These are phyloP conservation scores for Globisporangium mamillatum DNA, from an alignment of 352 stramenopile genomes.

Conservation along the genomic window DNA sequence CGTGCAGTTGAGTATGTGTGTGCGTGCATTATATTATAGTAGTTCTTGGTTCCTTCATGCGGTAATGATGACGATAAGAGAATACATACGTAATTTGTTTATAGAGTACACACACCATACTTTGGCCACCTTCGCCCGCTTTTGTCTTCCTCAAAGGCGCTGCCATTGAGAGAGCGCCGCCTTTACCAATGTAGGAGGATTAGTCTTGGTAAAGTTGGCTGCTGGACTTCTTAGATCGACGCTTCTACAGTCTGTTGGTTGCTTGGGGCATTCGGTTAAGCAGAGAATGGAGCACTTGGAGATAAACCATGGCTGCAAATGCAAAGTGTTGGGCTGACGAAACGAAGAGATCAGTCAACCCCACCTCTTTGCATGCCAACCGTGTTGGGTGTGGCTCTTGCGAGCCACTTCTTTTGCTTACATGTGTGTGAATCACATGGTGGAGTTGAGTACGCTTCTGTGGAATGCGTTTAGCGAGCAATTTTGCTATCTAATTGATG, in stretches of 20 bases:
- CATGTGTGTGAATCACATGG: no score
- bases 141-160: neutral
- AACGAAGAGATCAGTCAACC: no score
- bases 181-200: neutral
- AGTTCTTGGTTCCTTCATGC: slow-evolving; percentile 5
- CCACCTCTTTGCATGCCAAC: no score
- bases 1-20: slow-evolving; percentile 15
- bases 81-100: slow-evolving; percentile 13
- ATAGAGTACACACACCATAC: slow-evolving; percentile 11
- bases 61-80: slow-evolving; percentile 9
- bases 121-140: neutral
- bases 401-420: no score
- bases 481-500: no score
- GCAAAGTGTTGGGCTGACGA: no score
- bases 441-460: no score
- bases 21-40: slow-evolving; percentile 17
- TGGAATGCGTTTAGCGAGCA: no score
- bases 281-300: no score
- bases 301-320: no score
- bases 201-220: neutral
- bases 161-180: neutral
- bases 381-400: no score
- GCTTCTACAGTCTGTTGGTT: neutral
- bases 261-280: no score
- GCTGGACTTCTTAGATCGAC: neutral